Evolutionary conservation across 495 filamentous ascomycete genomes (phyloP).

Genomic region (Xylaria bambusicola): DNA sequence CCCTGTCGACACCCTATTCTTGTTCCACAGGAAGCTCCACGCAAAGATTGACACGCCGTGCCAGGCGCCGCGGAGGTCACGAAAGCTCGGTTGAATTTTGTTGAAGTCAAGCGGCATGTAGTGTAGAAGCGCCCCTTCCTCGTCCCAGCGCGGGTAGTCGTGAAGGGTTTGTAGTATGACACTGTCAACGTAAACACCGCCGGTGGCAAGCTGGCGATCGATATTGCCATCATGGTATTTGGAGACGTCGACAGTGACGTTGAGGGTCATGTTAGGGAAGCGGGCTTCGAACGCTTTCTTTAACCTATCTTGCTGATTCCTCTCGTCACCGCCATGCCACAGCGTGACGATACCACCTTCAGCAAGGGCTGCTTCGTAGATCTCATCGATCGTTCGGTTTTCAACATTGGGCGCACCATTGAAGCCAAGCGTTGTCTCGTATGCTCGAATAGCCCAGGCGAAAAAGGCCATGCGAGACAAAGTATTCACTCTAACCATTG

Average conservation of each 20-base stretch:
- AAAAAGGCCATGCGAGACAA: neutral
- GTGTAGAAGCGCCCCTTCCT: conserved; percentile 32
- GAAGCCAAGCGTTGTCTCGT: conserved; percentile 20
- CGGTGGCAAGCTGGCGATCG: conserved; percentile 33
- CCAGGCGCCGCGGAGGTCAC: conserved; percentile 33
- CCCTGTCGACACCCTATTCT: conserved; percentile 19
- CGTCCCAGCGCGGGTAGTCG: conserved; percentile 41
- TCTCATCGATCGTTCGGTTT: conserved; percentile 38
- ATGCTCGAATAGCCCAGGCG: conserved; percentile 3
- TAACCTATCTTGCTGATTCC: conserved; percentile 28
- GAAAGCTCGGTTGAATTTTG: conserved; percentile 27
- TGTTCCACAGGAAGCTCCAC: conserved; percentile 28
- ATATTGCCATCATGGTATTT: conserved; percentile 40
- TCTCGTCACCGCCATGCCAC: conserved; percentile 39
- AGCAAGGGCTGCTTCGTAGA: conserved; percentile 35
- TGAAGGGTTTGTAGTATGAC: conserved; percentile 40
- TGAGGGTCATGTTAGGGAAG: conserved; percentile 39
- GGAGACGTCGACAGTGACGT: conserved; percentile 41
- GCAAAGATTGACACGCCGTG: conserved; percentile 19
- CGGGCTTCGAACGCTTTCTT: conserved; percentile 31
- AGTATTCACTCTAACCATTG: neutral
- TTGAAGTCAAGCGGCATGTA: conserved; percentile 36
- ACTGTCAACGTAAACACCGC: conserved; percentile 34
- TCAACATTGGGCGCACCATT: conserved; percentile 23
- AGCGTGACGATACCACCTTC: conserved; percentile 37